phyloP scores from a whole-genome alignment of 2,329 filamentous ascomycete genomes.

The Alternaria solani region DNA sequence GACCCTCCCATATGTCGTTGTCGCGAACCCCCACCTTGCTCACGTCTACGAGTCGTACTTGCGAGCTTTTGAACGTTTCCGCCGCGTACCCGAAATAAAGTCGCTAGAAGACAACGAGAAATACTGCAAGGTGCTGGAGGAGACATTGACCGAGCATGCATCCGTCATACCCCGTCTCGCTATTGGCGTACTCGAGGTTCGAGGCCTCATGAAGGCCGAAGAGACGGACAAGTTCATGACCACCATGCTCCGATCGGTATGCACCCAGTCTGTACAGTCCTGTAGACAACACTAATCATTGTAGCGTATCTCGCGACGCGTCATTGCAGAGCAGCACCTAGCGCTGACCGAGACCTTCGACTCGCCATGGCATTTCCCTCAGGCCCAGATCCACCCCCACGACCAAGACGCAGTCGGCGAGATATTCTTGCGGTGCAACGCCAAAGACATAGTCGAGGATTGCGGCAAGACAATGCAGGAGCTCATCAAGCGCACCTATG shows the following conservation, averaged over 20 bases:
- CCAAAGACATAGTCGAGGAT: conserved; percentile 84
- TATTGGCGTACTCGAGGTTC: conserved; percentile 92
- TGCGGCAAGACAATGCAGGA: conserved; percentile 80
- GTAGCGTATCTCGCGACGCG: conserved; percentile 89
- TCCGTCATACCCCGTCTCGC: conserved; percentile 93
- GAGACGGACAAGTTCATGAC: conserved; percentile 96
- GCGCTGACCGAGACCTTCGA: conserved; percentile 94
- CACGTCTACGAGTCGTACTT: conserved; percentile 98
- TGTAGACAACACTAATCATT: not conserved
- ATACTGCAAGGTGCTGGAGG: conserved; percentile 81
- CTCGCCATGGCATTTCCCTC: conserved; percentile 86
- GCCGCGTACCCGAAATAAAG: conserved; percentile 82
- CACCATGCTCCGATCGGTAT: conserved; percentile 84
- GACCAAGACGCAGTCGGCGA: conserved; percentile 90
- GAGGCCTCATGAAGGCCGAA: conserved; percentile 78
- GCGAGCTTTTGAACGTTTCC: conserved; percentile 90
- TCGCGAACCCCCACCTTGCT: conserved; percentile 92
- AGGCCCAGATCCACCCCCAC: conserved; percentile 67
- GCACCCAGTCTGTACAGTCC: conserved; percentile 34
- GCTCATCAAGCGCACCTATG: conserved; percentile 78
- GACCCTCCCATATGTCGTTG: conserved; percentile 91
- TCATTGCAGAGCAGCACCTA: conserved; percentile 97
- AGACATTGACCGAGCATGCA: conserved; percentile 85
- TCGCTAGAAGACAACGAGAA: conserved; percentile 87
- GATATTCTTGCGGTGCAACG: conserved; percentile 92